Evolutionary conservation across 495 filamentous ascomycete genomes (phyloP).

Genomic region (Articulospora tetracladia): DNA sequence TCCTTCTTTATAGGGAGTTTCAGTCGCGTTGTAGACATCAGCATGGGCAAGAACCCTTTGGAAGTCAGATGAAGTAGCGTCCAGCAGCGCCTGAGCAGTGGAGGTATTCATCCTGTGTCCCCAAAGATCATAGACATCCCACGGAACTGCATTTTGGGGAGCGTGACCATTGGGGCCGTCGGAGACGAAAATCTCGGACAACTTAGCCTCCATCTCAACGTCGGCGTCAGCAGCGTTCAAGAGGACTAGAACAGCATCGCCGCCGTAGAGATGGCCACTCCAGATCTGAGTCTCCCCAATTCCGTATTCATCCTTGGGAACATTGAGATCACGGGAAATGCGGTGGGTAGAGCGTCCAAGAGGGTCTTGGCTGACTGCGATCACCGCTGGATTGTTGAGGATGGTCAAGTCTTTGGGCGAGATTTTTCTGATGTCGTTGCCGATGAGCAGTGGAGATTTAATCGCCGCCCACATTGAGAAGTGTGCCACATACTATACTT

Average conservation of each 20-base stretch:
- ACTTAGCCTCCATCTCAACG: conserved; percentile 39
- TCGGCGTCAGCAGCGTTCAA: conserved; percentile 37
- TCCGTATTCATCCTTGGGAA: conserved; percentile 27
- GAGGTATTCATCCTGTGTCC: conserved; percentile 43
- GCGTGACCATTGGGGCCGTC: conserved; percentile 34
- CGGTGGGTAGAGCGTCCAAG: conserved; percentile 2
- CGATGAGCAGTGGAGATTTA: conserved; percentile 46
- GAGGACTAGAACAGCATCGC: conserved; percentile 40
- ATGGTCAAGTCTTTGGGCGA: conserved; percentile 24
- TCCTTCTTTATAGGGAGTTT: conserved; percentile 34
- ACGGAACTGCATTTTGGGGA: conserved; percentile 30
- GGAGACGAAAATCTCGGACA: conserved; percentile 50
- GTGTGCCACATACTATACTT: conserved; percentile 37
- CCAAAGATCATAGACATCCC: conserved; percentile 55
- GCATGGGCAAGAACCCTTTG: conserved; percentile 14
- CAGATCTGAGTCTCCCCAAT: conserved; percentile 45
- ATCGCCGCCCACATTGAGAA: conserved; percentile 49
- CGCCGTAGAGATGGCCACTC: conserved; percentile 33
- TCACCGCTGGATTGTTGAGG: conserved; percentile 36
- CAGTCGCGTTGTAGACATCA: conserved; percentile 33
- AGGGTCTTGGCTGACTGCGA: conserved; percentile 43
- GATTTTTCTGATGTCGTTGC: conserved; percentile 35
- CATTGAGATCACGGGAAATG: conserved; percentile 11
- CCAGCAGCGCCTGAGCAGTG: conserved; percentile 37
- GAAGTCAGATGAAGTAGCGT: conserved; percentile 21